Percentiles rank a stretch among this genome's conserved stretches.
Conservation (phyloP, 768 basidiomycete species). For the Tremella fuciformis region DNA sequence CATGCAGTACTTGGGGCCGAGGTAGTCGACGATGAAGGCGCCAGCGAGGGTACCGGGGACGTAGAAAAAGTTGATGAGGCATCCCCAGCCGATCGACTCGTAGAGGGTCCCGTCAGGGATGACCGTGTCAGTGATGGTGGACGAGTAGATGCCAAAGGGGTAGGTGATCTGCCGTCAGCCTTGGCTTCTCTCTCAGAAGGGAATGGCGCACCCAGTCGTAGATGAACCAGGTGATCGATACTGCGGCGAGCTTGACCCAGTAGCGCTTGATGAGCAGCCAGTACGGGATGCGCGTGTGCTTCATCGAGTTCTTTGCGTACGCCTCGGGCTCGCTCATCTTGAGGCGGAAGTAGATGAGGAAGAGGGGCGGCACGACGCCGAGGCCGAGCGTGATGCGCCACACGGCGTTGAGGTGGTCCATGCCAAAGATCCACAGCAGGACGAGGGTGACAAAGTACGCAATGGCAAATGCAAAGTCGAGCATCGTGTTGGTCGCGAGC, state of each 20-base stretch:
- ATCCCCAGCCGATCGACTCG: slow-evolving; percentile 76
- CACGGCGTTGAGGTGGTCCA: slow-evolving; percentile 74
- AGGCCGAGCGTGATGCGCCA: slow-evolving; percentile 85
- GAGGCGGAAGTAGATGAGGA: slow-evolving; percentile 82
- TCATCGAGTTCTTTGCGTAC: slow-evolving; percentile 77
- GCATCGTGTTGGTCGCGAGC: slow-evolving; percentile 78
- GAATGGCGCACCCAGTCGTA: slow-evolving; percentile 53
- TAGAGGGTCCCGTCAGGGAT: slow-evolving; percentile 58
- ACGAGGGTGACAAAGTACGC: slow-evolving; percentile 58
- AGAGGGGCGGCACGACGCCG: slow-evolving; percentile 72
- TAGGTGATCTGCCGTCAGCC: slow-evolving; percentile 28
- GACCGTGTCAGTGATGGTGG: slow-evolving; percentile 65
- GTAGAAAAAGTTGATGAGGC: slow-evolving; percentile 71
- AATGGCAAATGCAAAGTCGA: slow-evolving; percentile 65
- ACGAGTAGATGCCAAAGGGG: slow-evolving; percentile 72
- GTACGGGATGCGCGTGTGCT: slow-evolving; percentile 66
- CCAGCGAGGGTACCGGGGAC: slow-evolving; percentile 57
- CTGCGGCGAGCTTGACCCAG: slow-evolving; percentile 68
- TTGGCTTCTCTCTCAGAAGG: slow-evolving; percentile 11
- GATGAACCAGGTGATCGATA: slow-evolving; percentile 68
- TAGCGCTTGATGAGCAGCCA: slow-evolving; percentile 73
- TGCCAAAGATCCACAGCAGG: slow-evolving; percentile 82
- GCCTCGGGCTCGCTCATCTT: slow-evolving; percentile 71
- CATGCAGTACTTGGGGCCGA: slow-evolving; percentile 51
- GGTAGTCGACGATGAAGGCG: slow-evolving; percentile 52